Base-by-base conservation (phyloP, 2,329 filamentous ascomycete genomes). In the Teratosphaeria destructans region DNA sequence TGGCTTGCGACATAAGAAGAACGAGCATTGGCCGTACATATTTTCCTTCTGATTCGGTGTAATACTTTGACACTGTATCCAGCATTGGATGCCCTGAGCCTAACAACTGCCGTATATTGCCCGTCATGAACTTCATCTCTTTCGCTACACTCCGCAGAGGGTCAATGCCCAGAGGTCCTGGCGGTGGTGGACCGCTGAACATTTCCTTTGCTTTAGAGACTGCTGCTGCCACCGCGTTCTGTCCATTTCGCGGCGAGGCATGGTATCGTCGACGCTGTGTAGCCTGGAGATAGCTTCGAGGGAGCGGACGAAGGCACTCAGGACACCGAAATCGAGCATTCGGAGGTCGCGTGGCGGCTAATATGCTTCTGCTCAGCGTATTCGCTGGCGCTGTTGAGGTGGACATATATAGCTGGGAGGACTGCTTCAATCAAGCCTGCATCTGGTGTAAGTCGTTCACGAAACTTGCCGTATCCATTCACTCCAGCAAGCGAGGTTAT, bases 51-150 rank as follows among this genome's bases (percentile, higher is more conserved):
- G 89, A 89, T 70, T 93, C 89, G 26, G 94, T 96, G 75, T 99
- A 99, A 80, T 99, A 99, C 76, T 99, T 99, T 57, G 94, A 91
- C 32, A 92, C 93, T 52, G 90, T 92, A 72, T 97, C 94, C 61
- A 99, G 82, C 54, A 92, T 91, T 0, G 94, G 94, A 72, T 99
- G 93, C 5, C 93, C 93, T 0, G 92, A 96, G 5, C 93, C 93
- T 16, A 97, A 79, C n/a, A 97, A 81, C 71, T 95, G 89, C 62
- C 90, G 83, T 74, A 97, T 95, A 69, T 97, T 96, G 58, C 91
- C 91, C 11, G 89, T 96, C 70, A 97, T 78, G 68, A 92, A 95
- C 76, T 95, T 94, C 86, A 99, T 90, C 79, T 97, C 93, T 77
- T 96, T 95, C 63, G 90, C 93, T 37, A 97, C 92, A 37, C 90